phyloP scores from a whole-genome alignment of 257 asterid genomes.

The Gentiana macrophylla region DNA sequence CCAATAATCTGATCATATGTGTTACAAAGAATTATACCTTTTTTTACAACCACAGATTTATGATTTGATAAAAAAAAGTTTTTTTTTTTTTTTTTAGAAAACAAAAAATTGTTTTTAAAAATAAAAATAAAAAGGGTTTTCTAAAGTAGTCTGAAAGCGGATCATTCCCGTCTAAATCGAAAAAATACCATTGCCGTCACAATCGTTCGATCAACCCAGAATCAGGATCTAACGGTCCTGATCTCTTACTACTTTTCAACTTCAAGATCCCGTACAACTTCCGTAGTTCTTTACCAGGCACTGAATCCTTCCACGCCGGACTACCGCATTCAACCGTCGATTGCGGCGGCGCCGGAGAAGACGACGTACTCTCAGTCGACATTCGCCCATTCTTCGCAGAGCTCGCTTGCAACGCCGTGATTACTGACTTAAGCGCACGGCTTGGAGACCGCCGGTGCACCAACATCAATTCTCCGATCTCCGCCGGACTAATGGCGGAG shows the following conservation, averaged over 20 bases:
- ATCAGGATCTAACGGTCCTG: slow-evolving; percentile 38
- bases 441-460: slow-evolving; percentile 51
- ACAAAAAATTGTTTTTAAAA: no score
- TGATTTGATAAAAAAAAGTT: no score
- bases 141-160: no score
- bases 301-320: slow-evolving; percentile 36
- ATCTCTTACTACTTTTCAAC: slow-evolving; percentile 40
- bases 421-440: slow-evolving; percentile 47
- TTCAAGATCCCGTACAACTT: slow-evolving; percentile 42
- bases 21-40: no score
- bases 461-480: slow-evolving; percentile 49
- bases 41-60: no score
- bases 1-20: no score
- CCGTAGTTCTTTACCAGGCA: slow-evolving; percentile 37
- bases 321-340: slow-evolving; percentile 30
- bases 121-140: no score
- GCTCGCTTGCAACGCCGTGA: slow-evolving; percentile 39
- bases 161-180: no score
- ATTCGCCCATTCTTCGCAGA: slow-evolving; percentile 12
- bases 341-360: slow-evolving; percentile 27
- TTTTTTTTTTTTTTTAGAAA: no score
- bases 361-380: slow-evolving; percentile 19
- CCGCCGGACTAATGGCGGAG: slow-evolving; percentile 46
- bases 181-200: no score
- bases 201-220: slow-evolving; percentile 26